phyloP scores from a whole-genome alignment of 2,329 filamentous ascomycete species.

The Grosmannia penicillata region DNA sequence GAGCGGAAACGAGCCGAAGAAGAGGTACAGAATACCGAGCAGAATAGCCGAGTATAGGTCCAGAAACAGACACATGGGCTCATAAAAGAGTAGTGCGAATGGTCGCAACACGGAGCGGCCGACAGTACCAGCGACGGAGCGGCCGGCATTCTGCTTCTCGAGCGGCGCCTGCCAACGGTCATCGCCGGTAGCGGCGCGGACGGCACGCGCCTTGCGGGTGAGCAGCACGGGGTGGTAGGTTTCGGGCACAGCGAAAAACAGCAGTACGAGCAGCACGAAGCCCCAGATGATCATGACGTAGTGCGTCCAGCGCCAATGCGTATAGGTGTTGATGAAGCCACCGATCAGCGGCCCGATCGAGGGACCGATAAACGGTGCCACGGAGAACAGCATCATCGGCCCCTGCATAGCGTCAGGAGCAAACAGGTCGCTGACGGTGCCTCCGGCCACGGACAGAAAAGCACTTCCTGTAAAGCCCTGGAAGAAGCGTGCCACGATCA shows the following conservation, averaged over 20 bases:
- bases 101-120: conserved; percentile 48
- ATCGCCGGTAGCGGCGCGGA: conserved; percentile 66
- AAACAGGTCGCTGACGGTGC: conserved; percentile 75
- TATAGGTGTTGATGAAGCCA: conserved; percentile 69
- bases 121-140: conserved; percentile 50
- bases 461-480: conserved; percentile 56
- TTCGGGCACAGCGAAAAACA: conserved; percentile 66
- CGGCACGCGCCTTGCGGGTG: conserved; percentile 51
- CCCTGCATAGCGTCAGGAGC: conserved; percentile 50
- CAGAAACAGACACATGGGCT: conserved; percentile 75
- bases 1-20: conserved; percentile 76
- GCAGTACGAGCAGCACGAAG: conserved; percentile 43
- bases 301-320: conserved; percentile 68
- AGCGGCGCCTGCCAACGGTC: conserved; percentile 61
- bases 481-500: conserved; percentile 66
- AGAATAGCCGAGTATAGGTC: conserved; percentile 73
- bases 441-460: conserved; percentile 62
- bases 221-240: conserved; percentile 72
- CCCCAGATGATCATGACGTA: conserved; percentile 78
- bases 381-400: conserved; percentile 72
- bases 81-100: conserved; percentile 63
- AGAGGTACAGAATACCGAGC: conserved; percentile 79
- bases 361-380: conserved; percentile 49
- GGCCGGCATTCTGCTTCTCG: conserved; percentile 42
- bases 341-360: conserved; percentile 48